phyloP scores from a whole-genome alignment of 2,329 filamentous ascomycete species.

The Calonectria ilicicola region DNA sequence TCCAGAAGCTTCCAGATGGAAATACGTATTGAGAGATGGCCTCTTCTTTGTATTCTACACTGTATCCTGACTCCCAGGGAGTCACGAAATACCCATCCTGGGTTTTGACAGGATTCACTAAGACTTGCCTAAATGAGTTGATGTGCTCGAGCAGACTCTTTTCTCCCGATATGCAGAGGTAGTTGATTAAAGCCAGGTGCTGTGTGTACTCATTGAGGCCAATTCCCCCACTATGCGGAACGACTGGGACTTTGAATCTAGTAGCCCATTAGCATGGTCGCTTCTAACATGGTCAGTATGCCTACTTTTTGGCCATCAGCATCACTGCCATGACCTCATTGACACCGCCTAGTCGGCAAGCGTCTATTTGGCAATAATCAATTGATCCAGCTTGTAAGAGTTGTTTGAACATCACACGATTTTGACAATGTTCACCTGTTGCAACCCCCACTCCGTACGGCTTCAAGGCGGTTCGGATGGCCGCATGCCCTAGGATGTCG shows the following conservation, averaged over 20 bases:
- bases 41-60: conserved; percentile 80
- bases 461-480: conserved; percentile 82
- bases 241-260: conserved; percentile 83
- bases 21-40: conserved; percentile 89
- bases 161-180: conserved; percentile 86
- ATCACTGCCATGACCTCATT: conserved; percentile 63
- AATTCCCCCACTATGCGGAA: conserved; percentile 90
- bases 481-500: conserved; percentile 88
- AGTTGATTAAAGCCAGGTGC: conserved; percentile 92
- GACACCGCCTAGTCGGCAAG: conserved; percentile 88
- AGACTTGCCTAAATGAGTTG: conserved; percentile 93
- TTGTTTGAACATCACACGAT: conserved; percentile 94
- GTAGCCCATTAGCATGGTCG: conserved; percentile 62
- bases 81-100: conserved; percentile 90
- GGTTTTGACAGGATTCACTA: conserved; percentile 82
- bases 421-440: conserved; percentile 96
- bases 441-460: conserved; percentile 84
- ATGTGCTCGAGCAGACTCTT: conserved; percentile 89
- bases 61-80: conserved; percentile 76
- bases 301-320: conserved; percentile 68
- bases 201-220: conserved; percentile 94
- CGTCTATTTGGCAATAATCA: conserved; percentile 90
- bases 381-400: conserved; percentile 83
- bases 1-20: conserved; percentile 60
- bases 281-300: not conserved